Evolutionary conservation across 2,329 filamentous ascomycete genomes (phyloP), one percentile per base, ranked within the genome.

Genomic region (Rutstroemia sp.): DNA sequence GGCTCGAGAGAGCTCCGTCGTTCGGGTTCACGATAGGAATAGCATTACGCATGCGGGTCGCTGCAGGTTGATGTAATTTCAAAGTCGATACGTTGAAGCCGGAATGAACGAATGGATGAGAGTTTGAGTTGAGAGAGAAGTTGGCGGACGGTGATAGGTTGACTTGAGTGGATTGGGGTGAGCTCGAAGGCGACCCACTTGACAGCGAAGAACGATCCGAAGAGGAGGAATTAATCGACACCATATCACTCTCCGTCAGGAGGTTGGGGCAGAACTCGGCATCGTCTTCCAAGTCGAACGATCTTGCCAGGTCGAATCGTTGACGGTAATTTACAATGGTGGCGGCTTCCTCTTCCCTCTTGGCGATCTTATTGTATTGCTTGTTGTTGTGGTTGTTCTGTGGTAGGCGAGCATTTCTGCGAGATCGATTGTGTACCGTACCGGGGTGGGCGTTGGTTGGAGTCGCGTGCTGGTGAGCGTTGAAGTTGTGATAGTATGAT

Each of bases 11-110:
- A 72, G 91, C 84, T 69, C 94, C 91, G 57, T 92, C 96, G 65
- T 83, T 88, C 54, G 94, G 94, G 78, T 99, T 95, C 74, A 97
- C 89, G 71, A 99, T 99, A 58, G 92, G 92, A 64, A 97, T 97
- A 68, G 94, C 90, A 73, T 96, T 97, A 73, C 91, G 89, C n/a
- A 87, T 84, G 65, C 94, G 89, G 62, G 92, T 89, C 60, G 92
- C 89, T 60, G 92, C 81, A 59, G 92, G 90, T 77, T 96, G 92
- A 74, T 96, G 90, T 61, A 95, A 79, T 76, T 95, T 96, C 66
- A 92, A 66, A 78, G 73, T 83, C 60, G 75, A 73, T 59, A 78
- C 83, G 67, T 88, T 84, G 73, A 82, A 88, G 10, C 48, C 40
- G 36, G 84, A 79, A 53, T 86, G 82, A 55, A 84, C 77, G 66